phyloP scores from a whole-genome alignment of 2,329 filamentous ascomycete species.

The Fusarium guadeloupense region DNA sequence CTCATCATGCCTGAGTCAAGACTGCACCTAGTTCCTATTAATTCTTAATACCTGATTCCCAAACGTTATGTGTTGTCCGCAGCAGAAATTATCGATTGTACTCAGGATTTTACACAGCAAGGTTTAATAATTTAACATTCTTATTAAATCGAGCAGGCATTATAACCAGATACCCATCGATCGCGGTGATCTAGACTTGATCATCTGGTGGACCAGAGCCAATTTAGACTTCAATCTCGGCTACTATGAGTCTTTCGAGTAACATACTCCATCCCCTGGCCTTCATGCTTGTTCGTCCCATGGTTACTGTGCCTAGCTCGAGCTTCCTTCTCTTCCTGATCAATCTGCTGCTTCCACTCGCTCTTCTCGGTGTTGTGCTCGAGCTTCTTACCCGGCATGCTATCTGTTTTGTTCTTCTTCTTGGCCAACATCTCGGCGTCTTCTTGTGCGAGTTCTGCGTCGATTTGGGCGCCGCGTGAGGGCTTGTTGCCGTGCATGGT shows the following conservation, averaged over 20 bases:
- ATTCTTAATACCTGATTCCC: too few relatives aligned
- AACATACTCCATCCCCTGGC: not conserved
- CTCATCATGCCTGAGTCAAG: too few relatives aligned
- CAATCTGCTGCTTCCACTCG: not conserved
- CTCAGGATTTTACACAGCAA: too few relatives aligned
- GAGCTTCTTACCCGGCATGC: constrained; percentile 16
- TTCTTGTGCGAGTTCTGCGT: constrained; percentile 20
- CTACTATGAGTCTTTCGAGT: not conserved
- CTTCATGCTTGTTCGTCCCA: not conserved
- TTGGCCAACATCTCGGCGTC: constrained; percentile 19
- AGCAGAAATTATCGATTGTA: too few relatives aligned
- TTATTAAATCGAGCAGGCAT: not conserved
- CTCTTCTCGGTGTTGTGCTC: not conserved
- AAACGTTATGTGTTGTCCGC: too few relatives aligned
- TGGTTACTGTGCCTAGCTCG: not conserved
- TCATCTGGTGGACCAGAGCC: not conserved
- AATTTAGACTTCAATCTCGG: not conserved
- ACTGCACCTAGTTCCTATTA: too few relatives aligned
- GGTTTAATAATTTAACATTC: not conserved
- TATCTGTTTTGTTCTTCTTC: constrained; percentile 14
- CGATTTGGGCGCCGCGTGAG: constrained; percentile 18
- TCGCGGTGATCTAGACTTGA: not conserved
- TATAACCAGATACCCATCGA: not conserved
- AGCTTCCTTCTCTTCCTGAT: not conserved
- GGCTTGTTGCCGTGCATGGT: constrained; percentile 27